A percentile compares a stretch with the other conserved stretches of the same genome.
Evolutionary conservation across 768 basidiomycete species (phyloP).

Genomic region (Lactifluus echinatus): DNA sequence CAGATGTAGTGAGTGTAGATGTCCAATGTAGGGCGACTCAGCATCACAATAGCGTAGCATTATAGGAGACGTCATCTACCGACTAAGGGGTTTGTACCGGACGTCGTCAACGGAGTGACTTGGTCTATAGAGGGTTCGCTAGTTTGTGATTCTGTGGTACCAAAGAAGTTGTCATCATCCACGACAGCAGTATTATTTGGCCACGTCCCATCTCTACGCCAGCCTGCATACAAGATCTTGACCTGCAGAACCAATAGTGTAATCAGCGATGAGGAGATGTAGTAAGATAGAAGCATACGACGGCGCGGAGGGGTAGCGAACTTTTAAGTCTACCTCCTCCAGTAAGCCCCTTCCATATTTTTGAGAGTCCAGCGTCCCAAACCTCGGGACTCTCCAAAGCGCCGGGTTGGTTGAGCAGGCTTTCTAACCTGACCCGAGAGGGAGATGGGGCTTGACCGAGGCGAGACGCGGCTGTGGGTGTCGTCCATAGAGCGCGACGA

Average conservation of each 20-base stretch:
- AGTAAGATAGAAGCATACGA: conserved; percentile 39
- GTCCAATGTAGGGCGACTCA: background rate
- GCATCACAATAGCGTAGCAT: too few species aligned
- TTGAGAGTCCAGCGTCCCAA: conserved; percentile 51
- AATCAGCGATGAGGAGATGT: conserved; percentile 12
- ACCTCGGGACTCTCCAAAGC: conserved; percentile 41
- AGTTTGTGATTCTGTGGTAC: background rate
- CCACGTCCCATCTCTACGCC: conserved; percentile 74
- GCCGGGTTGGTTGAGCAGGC: conserved; percentile 38
- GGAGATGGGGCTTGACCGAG: conserved; percentile 22
- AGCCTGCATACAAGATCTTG: conserved; percentile 63
- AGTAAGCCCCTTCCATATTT: conserved; percentile 54
- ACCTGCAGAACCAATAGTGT: conserved; percentile 38
- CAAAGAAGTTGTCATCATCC: conserved; percentile 20
- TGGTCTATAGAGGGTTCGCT: background rate
- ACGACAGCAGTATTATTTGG: conserved; percentile 38
- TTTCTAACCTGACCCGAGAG: conserved; percentile 33
- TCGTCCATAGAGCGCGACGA: conserved; percentile 52
- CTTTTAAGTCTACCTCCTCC: conserved; percentile 51
- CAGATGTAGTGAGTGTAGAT: background rate
- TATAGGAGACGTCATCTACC: background rate
- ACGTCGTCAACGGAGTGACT: background rate
- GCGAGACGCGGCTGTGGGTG: conserved; percentile 24
- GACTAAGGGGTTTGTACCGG: background rate
- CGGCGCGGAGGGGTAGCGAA: conserved; percentile 50